Conservation (phyloP, 169 alveolate species). For the Plasmodium falciparum region DNA sequence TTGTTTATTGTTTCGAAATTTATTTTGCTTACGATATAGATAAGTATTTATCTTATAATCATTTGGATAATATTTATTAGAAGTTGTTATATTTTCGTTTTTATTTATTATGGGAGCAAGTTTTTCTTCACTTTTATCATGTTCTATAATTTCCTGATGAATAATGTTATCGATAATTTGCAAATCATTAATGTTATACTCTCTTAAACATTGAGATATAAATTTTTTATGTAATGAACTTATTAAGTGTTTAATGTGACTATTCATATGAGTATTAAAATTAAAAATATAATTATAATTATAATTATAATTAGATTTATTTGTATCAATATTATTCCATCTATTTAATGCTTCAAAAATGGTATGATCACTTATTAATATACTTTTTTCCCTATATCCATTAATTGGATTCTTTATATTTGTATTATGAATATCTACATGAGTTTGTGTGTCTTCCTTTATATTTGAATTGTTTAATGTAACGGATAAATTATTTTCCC, state of each 20-base stretch:
- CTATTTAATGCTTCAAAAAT: conserved; percentile 70
- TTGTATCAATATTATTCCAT: conserved; percentile 41
- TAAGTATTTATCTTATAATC: conserved; percentile 12
- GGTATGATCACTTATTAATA: conserved; percentile 69
- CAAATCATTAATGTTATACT: conserved; percentile 37
- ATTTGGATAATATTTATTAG: neutral
- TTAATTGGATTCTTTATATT: conserved; percentile 3
- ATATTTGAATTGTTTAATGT: neutral
- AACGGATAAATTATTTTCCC: neutral
- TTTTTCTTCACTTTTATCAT: neutral
- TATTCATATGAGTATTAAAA: conserved; percentile 42
- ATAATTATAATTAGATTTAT: too few relatives aligned
- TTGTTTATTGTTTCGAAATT: conserved; percentile 6
- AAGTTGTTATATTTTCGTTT: neutral
- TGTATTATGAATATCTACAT: too few relatives aligned
- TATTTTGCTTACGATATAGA: conserved; percentile 24
- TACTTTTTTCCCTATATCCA: conserved; percentile 20
- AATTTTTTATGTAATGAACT: conserved; percentile 20
- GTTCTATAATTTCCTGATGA: conserved; percentile 4
- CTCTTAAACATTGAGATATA: conserved; percentile 18
- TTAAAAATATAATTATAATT: neutral
- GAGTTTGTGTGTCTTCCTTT: neutral
- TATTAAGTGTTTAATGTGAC: conserved; percentile 26
- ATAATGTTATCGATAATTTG: conserved; percentile 55
- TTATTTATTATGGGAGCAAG: neutral